Base-by-base conservation (phyloP, 2,329 filamentous ascomycete genomes). In the Colletotrichum brevisporum region DNA sequence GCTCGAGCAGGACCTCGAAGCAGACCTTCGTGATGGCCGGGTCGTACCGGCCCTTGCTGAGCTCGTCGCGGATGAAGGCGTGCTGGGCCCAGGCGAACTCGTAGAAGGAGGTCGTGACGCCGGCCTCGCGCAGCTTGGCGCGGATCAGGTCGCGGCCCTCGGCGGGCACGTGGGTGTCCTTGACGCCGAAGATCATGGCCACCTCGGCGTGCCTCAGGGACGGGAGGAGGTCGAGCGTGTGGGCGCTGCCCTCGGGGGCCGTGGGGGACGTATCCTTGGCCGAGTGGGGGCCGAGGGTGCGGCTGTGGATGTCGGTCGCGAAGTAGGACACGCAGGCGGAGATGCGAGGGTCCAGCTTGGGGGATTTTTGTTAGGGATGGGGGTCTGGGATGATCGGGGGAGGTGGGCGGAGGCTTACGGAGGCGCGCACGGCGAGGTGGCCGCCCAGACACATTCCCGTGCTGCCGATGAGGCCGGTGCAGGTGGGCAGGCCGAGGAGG, bases 361-460 rank as follows among this genome's bases (percentile, higher is more conserved):
- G 36, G 18, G 47, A 26, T 13, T 47, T 57, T 48, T 41, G 54
- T 13, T 13, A 3, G 13, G 0, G 16, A 21, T 13, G n/a, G n/a
- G n/a, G n/a, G n/a, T n/a, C n/a, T n/a, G n/a, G n/a, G n/a, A n/a
- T n/a, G n/a, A n/a, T n/a, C n/a, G n/a, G n/a, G n/a, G n/a, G n/a
- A n/a, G n/a, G n/a, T n/a, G n/a, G n/a, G n/a, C n/a, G 57, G 24
- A 18, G 59, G 78, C 84, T 67, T 83, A 88, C 86, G 71, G 83
- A 83, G 51, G 87, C 86, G 62, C 80, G 92, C 56, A 89, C 79
- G 63, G 90, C 93, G 18, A 98, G 88, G 78, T 98, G 95, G 1
- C 95, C 95, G 60, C 95, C 95, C 1, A 98, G 89, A 79, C 95
- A 98, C 95, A 98, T 98, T 70, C 94, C 94, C 13, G 92, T 94